A percentile compares a stretch with the other conserved stretches of the same genome.
phyloP scores from a whole-genome alignment of 2,329 filamentous ascomycete species.

The Diaporthe eres region DNA sequence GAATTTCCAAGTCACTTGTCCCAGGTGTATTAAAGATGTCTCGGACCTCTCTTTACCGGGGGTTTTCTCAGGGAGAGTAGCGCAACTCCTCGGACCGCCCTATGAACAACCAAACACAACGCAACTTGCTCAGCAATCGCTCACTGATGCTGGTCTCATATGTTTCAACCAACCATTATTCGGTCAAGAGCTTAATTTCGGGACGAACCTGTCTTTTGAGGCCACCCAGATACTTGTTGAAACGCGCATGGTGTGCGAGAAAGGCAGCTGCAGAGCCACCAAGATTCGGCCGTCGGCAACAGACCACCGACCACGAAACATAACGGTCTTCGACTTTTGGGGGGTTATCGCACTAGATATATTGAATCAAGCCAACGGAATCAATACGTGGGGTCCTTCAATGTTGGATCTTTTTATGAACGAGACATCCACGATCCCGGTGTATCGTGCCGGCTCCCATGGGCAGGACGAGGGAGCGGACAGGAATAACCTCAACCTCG shows the following conservation, averaged over 20 bases:
- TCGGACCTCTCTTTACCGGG: background rate
- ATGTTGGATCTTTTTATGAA: background rate
- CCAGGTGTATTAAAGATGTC: background rate
- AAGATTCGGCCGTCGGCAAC: background rate
- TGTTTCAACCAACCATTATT: background rate
- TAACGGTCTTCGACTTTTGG: background rate
- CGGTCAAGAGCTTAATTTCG: too few species aligned
- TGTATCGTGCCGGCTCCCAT: background rate
- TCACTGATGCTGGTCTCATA: background rate
- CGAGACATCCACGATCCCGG: background rate
- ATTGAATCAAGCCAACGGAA: background rate
- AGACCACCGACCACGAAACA: background rate
- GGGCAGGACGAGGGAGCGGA: background rate
- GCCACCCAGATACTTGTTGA: background rate
- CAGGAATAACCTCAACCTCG: background rate
- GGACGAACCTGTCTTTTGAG: background rate
- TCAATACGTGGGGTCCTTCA: background rate
- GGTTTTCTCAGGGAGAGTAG: background rate
- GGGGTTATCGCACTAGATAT: background rate
- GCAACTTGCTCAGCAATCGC: background rate
- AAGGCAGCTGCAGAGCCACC: background rate
- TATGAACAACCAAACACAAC: background rate
- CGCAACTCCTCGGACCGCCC: background rate
- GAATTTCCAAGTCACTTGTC: background rate
- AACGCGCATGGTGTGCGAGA: background rate